These are phyloP conservation scores for Blastobotrys malaysiensis DNA, from an alignment of 1,139 yeast species.

Conservation along the genomic window DNA sequence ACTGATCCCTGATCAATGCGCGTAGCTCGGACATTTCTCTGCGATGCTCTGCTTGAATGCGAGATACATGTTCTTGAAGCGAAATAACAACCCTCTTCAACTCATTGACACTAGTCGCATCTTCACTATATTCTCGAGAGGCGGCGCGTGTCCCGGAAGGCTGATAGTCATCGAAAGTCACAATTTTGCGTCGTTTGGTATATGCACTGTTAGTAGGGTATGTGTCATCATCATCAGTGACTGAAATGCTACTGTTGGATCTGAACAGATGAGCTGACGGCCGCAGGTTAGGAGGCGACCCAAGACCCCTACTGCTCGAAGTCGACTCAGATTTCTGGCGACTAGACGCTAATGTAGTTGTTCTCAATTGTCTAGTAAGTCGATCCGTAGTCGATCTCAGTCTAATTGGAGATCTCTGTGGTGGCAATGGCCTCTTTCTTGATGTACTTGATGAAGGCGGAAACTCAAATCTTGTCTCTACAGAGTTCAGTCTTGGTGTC, in stretches of 20 bases:
- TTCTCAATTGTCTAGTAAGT: constrained; percentile 12
- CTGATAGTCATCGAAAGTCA: constrained; percentile 6
- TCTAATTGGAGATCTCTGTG: constrained; percentile 12
- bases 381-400: constrained; percentile 12
- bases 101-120: not conserved
- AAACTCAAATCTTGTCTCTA: not conserved
- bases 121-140: not conserved
- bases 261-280: constrained; percentile 2
- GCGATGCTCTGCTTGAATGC: constrained; percentile 1
- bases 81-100: not conserved
- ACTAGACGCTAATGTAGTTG: constrained; percentile 4
- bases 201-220: not conserved
- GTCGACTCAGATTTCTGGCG: not conserved
- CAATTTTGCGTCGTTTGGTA: constrained; percentile 13
- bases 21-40: not conserved
- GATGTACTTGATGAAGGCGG: constrained; percentile 2
- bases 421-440: not conserved
- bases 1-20: not conserved
- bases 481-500: not conserved
- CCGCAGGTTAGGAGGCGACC: constrained; percentile 3
- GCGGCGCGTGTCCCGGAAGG: not conserved
- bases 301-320: not conserved
- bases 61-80: not conserved
- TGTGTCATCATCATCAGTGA: constrained; percentile 1
- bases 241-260: not conserved